Evolutionary conservation across 2,329 filamentous ascomycete genomes (phyloP), one percentile per base, ranked within the genome.

Genomic region (Penicillium sp.): DNA sequence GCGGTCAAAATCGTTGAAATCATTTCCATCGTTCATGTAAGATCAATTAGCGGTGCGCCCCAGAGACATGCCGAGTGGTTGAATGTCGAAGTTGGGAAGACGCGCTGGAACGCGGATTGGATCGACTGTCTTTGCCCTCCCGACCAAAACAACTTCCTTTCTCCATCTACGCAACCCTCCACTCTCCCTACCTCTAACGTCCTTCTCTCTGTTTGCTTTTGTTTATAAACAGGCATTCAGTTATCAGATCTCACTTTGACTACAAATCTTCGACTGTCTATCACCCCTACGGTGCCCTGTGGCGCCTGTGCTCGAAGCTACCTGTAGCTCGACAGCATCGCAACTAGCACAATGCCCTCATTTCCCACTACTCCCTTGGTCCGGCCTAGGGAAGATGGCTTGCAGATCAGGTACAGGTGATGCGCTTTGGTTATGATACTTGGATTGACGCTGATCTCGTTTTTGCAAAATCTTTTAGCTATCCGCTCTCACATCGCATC

Each of bases 401-500:
- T 76, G 19, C 77, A 79, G 58, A 60, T 79, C 43, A 78, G 76
- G 77, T 79, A 70, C 13, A 19, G 7, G 46, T 43, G 21, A 55
- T 27, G 45, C 34, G 33, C 19, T 29, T 23, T 8, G n/a, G 34
- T 48, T 15, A 13, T 57, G 13, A 23, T 29, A n/a, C 27, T 31
- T 33, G 19, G 27, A 38, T 33, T 21, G 36, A 44, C 5, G 44
- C 59, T 66, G 38, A 60, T 54, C 39, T 39, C 19, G 27, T 23
- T 36, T 46, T 46, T 50, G 46, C 43, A 49, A 53, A 52, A 57
- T 45, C 41, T 55, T 51, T 51, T 65, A 87, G 85, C 71, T 87
- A 87, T 67, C 78, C 85, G 64, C 78, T 87, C 34, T 79, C 82
- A 15, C 81, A 84, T 67, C 82, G 84, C 64, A 76, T 84, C 57